Base-by-base conservation (phyloP, 1,284 basidiomycete species). In the Meripilus lineatus region DNA sequence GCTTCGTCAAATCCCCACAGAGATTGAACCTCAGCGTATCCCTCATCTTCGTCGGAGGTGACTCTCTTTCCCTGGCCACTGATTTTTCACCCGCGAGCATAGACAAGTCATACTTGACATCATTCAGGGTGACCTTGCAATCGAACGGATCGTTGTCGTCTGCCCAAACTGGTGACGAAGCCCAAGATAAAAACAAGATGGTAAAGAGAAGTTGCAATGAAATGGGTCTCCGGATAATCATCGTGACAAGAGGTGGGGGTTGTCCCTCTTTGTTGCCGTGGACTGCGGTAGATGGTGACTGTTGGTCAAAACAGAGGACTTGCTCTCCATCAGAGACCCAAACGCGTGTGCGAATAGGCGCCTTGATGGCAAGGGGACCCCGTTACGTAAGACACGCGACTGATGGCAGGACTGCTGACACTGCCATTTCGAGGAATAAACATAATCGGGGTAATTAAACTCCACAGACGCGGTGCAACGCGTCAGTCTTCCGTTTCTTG, bases 81-180 rank as follows among this genome's bases (percentile, higher is more conserved):
- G 62, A 64, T 42, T 76, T 72, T 55, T 74, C 71, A 35, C 76
- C 78, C 28, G 58, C 62, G 21, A 88, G 66, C 22, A 59, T 48
- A 15, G 70, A 75, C 41, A 89, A 63, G 64, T 89, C 81, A 55
- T 79, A 89, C 32, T 68, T 71, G 45, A 61, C 47, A 36, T 66
- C 68, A 33, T 68, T 71, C 34, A 73, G 55, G 1, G 65, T 62
- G 45, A 77, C 56, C 50, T 66, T 70, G 59, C 85, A 88, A 56
- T 79, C 69, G 54, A 81, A 82, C 5, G 61, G 51, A 43, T 54
- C 52, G 35, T 66, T 58, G 32, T 75, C 66, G 43, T 66, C 59
- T 25, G 71, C 70, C 33, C 58, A 50, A 8, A 56, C 66, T 26
- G 23, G 30, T 14, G 35, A 18, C n/a, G 65, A 52, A 34, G 58